Evolutionary conservation across 2,329 filamentous ascomycete genomes (phyloP).

Genomic region (Diplodia corticola): DNA sequence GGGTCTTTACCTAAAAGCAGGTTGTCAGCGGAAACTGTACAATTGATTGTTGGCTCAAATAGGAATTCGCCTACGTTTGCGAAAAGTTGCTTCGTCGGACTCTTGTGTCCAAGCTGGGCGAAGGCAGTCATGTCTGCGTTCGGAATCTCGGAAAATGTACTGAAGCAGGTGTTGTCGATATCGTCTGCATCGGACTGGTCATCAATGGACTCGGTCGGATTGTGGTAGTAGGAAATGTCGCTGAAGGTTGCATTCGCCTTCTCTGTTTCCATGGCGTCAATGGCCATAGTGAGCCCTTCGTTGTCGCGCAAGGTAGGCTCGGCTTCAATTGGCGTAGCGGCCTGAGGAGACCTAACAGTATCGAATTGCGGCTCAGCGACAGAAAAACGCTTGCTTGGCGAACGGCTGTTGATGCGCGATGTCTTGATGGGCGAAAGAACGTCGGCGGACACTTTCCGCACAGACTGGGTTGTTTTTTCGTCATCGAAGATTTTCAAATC

Average conservation of each 20-base stretch:
- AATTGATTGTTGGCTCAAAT: background rate
- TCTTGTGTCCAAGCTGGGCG: conserved; percentile 64
- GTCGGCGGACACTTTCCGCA: conserved; percentile 36
- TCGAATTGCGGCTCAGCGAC: conserved; percentile 28
- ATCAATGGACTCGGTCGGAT: conserved; percentile 27
- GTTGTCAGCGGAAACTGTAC: conserved; percentile 16
- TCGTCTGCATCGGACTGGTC: conserved; percentile 28
- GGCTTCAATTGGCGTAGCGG: background rate
- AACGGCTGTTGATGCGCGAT: conserved; percentile 30
- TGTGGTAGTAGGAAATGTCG: conserved; percentile 29
- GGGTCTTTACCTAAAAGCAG: conserved; percentile 22
- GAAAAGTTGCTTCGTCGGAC: conserved; percentile 44
- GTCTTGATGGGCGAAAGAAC: conserved; percentile 35
- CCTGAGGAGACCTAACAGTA: conserved; percentile 21
- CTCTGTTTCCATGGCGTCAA: conserved; percentile 37
- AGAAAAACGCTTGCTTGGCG: conserved; percentile 22
- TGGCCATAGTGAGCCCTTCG: conserved; percentile 41
- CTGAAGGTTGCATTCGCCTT: conserved; percentile 26
- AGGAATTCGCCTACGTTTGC: background rate
- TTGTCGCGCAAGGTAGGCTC: conserved; percentile 39
- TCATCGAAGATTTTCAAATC: conserved; percentile 22
- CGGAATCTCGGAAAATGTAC: conserved; percentile 84
- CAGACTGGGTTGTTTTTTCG: conserved; percentile 34
- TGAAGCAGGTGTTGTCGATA: conserved; percentile 73
- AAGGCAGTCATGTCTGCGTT: conserved; percentile 76